Percentiles rank a stretch among this genome's conserved stretches.
Evolutionary conservation across 768 basidiomycete species (phyloP).

Genomic region (Podaxis pistillaris): DNA sequence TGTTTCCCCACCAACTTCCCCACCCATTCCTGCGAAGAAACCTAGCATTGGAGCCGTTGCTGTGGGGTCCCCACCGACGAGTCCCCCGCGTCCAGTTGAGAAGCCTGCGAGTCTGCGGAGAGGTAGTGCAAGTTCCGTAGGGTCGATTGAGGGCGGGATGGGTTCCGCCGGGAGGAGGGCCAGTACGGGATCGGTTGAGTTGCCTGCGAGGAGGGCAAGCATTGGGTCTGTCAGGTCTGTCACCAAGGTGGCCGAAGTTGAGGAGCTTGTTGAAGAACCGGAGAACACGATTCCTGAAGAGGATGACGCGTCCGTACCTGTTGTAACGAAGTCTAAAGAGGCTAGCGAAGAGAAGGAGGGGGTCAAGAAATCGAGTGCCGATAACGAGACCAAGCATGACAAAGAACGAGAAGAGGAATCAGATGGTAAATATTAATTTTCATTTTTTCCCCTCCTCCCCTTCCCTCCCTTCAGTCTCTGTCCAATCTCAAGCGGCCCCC

Average conservation of each 20-base stretch:
- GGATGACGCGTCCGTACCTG: neutral
- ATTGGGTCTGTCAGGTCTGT: conserved; percentile 3
- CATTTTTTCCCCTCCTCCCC: conserved; percentile 15
- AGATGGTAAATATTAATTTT: conserved; percentile 35
- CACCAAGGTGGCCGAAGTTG: neutral
- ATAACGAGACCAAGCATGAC: conserved; percentile 17
- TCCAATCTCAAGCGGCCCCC: neutral
- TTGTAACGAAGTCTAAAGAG: neutral
- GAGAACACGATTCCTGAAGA: neutral
- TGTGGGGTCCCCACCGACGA: neutral
- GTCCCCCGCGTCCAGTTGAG: conserved; percentile 1
- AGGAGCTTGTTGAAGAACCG: conserved; percentile 3
- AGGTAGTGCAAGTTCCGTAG: conserved; percentile 1
- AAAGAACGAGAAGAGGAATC: conserved; percentile 15
- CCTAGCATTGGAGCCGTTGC: neutral
- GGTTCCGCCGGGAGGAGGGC: neutral
- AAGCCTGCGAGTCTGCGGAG: conserved; percentile 5
- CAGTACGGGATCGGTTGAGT: neutral
- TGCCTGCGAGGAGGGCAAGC: neutral
- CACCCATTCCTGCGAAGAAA: neutral
- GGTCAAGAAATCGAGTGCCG: neutral
- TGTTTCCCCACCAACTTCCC: conserved; percentile 9
- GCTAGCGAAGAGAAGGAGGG: neutral
- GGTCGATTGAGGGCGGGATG: neutral
- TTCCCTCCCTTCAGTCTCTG: neutral